A percentile compares a stretch with the other conserved stretches of the same genome.
phyloP scores from a whole-genome alignment of 345 rosid species.

The Eucalyptus lansdowneana region DNA sequence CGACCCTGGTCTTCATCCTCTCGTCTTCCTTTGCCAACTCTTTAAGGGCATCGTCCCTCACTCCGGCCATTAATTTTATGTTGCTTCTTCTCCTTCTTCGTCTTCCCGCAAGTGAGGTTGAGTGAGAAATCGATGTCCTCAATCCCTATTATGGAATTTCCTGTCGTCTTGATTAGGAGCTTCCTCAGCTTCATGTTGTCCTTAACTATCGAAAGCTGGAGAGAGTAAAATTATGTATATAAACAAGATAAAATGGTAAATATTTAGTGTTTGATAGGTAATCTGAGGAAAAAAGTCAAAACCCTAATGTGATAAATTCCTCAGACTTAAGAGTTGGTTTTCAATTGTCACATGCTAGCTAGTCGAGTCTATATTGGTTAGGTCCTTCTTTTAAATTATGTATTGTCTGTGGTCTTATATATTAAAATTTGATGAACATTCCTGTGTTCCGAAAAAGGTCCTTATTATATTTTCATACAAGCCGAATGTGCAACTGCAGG shows the following conservation, averaged over 20 bases:
- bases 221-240: background rate
- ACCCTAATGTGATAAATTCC: background rate
- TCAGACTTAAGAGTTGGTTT: background rate
- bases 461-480: background rate
- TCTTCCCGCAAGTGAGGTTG: background rate
- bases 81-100: background rate
- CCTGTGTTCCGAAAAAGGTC: background rate
- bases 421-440: background rate
- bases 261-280: background rate
- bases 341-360: background rate
- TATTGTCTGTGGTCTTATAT: background rate
- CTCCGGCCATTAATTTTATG: no score
- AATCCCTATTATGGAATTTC: background rate
- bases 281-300: background rate
- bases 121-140: conserved; percentile 6
- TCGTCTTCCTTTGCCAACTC: no score
- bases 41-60: no score
- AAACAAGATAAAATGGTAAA: background rate
- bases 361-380: background rate
- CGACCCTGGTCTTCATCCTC: background rate
- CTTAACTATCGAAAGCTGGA: background rate
- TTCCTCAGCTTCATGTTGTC: background rate
- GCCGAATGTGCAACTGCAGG: background rate
- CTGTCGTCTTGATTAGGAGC: background rate
- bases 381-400: background rate